Conservation (phyloP, 2,329 filamentous ascomycete species). For the Verticillium longisporum region DNA sequence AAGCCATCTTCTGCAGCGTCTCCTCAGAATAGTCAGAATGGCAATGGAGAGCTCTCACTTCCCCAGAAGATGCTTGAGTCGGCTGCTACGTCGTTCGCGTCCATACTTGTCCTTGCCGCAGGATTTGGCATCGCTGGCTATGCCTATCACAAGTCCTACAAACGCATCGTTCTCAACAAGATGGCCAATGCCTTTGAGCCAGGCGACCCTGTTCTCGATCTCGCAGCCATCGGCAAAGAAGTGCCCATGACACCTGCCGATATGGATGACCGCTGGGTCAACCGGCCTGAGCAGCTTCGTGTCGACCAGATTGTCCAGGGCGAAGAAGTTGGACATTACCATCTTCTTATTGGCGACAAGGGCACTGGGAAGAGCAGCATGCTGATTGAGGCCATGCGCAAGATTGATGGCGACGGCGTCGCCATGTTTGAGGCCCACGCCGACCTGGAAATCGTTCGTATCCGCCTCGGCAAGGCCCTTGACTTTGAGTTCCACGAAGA, state of each 20-base stretch:
- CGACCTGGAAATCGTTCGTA: conserved; percentile 89
- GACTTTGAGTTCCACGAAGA: conserved; percentile 98
- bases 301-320: conserved; percentile 83
- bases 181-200: conserved; percentile 89
- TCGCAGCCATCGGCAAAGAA: conserved; percentile 62
- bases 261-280: conserved; percentile 66
- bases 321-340: conserved; percentile 70
- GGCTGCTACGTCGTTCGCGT: conserved; percentile 69
- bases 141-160: conserved; percentile 78
- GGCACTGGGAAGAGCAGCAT: conserved; percentile 96
- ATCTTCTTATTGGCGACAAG: conserved; percentile 89
- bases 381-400: conserved; percentile 90
- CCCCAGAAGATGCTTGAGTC: conserved; percentile 63
- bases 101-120: conserved; percentile 62
- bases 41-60: conserved; percentile 27
- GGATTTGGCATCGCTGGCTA: conserved; percentile 64
- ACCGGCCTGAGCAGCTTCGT: conserved; percentile 70
- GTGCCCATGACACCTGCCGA: conserved; percentile 35
- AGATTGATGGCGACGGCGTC: conserved; percentile 79
- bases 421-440: conserved; percentile 97
- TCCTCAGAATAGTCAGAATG: conserved; percentile 5
- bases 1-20: background rate
- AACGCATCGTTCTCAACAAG: conserved; percentile 82
- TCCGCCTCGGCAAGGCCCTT: conserved; percentile 84
- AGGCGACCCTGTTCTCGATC: conserved; percentile 80